Percentiles rank a stretch among this genome's conserved stretches.
Evolutionary conservation across 2,329 filamentous ascomycete species (phyloP).

Genomic region (Paraphaeosphaeria sporulosa): DNA sequence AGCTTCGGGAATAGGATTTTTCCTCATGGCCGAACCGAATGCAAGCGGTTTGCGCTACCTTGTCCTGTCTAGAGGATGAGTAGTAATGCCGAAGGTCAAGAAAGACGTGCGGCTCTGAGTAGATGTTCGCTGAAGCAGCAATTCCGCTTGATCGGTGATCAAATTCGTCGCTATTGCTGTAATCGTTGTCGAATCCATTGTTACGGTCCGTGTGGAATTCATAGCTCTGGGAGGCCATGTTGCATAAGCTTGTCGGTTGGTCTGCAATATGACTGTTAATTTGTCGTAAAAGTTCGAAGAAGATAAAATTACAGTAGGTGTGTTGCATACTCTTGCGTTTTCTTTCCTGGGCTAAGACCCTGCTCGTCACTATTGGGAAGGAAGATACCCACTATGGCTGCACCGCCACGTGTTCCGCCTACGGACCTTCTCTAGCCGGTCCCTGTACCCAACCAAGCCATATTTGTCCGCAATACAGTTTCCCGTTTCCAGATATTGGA

Average conservation of each 20-base stretch:
- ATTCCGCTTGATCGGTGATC: not conserved
- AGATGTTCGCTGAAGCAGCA: not conserved
- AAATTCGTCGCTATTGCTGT: not conserved
- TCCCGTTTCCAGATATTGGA: too few species aligned
- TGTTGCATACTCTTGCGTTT: not conserved
- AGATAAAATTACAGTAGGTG: not conserved
- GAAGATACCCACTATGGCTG: constrained; percentile 2
- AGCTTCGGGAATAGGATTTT: not conserved
- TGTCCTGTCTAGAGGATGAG: not conserved
- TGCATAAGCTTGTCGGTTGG: not conserved
- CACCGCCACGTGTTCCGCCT: constrained; percentile 9
- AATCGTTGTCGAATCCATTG: not conserved
- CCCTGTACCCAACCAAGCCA: not conserved
- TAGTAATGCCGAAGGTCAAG: not conserved
- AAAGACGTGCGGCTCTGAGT: constrained; percentile 1
- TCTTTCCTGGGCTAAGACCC: not conserved
- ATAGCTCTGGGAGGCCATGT: not conserved
- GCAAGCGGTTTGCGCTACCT: not conserved
- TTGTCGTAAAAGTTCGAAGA: not conserved
- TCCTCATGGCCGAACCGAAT: not conserved
- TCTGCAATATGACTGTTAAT: not conserved
- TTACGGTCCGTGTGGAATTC: too few species aligned
- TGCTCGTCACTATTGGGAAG: not conserved
- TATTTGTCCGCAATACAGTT: too few species aligned
- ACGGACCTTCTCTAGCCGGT: not conserved